Percentiles rank a stretch among this genome's conserved stretches.
These are phyloP conservation scores for Polyrhizophydium stewartii DNA, from an alignment of 371 early-diverging fungal genomes.

Conservation along the genomic window DNA sequence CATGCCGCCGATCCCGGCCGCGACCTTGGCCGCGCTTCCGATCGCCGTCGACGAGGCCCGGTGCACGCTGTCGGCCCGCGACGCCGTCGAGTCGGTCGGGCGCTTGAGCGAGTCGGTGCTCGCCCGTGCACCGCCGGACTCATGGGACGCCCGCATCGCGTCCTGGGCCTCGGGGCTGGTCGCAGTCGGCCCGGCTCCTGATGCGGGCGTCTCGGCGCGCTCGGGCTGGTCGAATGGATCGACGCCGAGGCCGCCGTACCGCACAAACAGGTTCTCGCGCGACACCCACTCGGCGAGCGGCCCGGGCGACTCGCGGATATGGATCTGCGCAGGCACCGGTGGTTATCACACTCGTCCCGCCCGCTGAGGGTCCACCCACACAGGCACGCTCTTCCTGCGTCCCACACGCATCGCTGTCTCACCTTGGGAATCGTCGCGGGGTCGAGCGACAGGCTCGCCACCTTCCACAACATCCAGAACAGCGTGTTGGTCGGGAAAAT, in stretches of 20 bases:
- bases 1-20: no score
- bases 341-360: no score
- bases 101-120: not conserved
- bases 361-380: no score
- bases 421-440: constrained; percentile 21
- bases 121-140: no score
- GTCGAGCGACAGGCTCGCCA: constrained; percentile 22
- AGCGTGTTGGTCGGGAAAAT: constrained; percentile 30
- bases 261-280: constrained; percentile 16
- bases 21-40: no score
- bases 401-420: not conserved
- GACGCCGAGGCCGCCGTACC: constrained; percentile 18
- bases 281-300: constrained; percentile 12
- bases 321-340: not conserved
- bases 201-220: no score
- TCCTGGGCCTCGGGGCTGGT: not conserved
- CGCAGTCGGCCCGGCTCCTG: not conserved
- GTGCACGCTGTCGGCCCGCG: not conserved
- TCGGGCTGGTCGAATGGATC: constrained; percentile 17
- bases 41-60: not conserved
- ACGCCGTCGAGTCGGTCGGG: not conserved
- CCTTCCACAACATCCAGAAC: constrained; percentile 26
- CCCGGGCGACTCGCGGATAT: constrained; percentile 1
- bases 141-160: not conserved
- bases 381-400: not conserved